Evolutionary conservation across 2,329 filamentous ascomycete species (phyloP).

Genomic region (Neoarthrinium moseri): DNA sequence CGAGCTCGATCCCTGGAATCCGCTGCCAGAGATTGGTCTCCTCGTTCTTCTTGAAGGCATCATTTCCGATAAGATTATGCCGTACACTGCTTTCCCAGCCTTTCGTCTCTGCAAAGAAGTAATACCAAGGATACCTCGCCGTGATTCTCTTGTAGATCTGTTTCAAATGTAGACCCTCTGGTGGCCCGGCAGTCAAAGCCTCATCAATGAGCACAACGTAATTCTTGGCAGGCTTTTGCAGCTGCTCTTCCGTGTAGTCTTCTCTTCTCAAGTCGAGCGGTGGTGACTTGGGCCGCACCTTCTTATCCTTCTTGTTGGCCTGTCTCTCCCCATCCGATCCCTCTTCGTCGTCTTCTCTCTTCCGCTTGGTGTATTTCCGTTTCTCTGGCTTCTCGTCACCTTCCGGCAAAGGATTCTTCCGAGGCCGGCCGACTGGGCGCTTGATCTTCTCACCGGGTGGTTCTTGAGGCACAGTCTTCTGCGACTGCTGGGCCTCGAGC

Average conservation of each 20-base stretch:
- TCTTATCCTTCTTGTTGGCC: constrained; percentile 59
- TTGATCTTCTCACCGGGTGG: constrained; percentile 52
- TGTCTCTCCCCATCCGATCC: constrained; percentile 55
- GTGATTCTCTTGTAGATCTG: constrained; percentile 64
- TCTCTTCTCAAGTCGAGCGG: constrained; percentile 54
- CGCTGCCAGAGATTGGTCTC: constrained; percentile 56
- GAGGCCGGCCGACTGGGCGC: constrained; percentile 63
- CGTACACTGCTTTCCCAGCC: constrained; percentile 68
- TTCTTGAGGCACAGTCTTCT: constrained; percentile 49
- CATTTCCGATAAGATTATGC: constrained; percentile 62
- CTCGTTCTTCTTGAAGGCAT: constrained; percentile 59
- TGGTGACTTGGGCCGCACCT: constrained; percentile 57
- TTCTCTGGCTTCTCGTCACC: constrained; percentile 59
- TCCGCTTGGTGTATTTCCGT: constrained; percentile 65
- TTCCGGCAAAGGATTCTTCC: constrained; percentile 62
- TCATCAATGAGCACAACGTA: constrained; percentile 62
- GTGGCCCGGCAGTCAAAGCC: constrained; percentile 52
- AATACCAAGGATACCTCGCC: constrained; percentile 57
- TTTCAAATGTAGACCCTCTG: constrained; percentile 56
- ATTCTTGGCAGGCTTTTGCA: constrained; percentile 62
- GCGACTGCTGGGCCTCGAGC: constrained; percentile 43
- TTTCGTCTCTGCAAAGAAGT: constrained; percentile 59
- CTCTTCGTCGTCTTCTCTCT: constrained; percentile 55
- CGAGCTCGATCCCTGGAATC: constrained; percentile 56
- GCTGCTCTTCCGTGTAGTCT: constrained; percentile 57